Evolutionary conservation across 805 yeast genomes (phyloP).

Genomic region (Jamesozyma rosinii): DNA sequence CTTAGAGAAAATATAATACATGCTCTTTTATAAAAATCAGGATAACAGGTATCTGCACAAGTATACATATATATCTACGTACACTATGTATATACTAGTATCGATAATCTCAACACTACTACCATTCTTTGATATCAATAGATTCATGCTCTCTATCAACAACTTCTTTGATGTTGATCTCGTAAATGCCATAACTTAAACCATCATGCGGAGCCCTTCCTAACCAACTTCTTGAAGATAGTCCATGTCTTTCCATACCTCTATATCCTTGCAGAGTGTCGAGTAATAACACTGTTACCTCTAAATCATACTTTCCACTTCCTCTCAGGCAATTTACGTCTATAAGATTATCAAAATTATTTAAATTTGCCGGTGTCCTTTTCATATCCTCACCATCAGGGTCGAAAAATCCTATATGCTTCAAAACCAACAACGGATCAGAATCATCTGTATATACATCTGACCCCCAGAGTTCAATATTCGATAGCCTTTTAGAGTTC

Average conservation of each 20-base stretch:
- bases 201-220: slow-evolving; percentile 59
- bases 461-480: slow-evolving; percentile 76
- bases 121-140: slow-evolving; percentile 1
- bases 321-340: slow-evolving; percentile 21
- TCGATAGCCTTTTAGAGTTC: slow-evolving; percentile 32
- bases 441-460: slow-evolving; percentile 92
- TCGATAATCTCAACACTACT: too few relatives aligned
- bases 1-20: too few relatives aligned
- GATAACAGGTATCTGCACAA: too few relatives aligned
- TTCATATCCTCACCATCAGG: slow-evolving; percentile 20
- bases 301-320: slow-evolving; percentile 23
- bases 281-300: slow-evolving; percentile 38
- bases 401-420: slow-evolving; percentile 62
- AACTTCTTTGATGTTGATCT: slow-evolving; percentile 22
- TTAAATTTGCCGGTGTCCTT: slow-evolving; percentile 36
- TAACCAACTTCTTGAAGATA: slow-evolving; percentile 70
- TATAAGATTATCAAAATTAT: slow-evolving; percentile 25
- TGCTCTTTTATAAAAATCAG: too few relatives aligned
- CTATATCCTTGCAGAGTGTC: slow-evolving; percentile 59
- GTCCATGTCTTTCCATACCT: slow-evolving; percentile 59
- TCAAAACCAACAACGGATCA: slow-evolving; percentile 63
- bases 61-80: too few relatives aligned
- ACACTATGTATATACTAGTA: too few relatives aligned
- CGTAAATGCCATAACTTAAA: slow-evolving; percentile 53
- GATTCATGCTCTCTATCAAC: background rate